Evolutionary conservation across 176 grass and related monocot species (phyloP).

Genomic region (Paspalum vaginatum): DNA sequence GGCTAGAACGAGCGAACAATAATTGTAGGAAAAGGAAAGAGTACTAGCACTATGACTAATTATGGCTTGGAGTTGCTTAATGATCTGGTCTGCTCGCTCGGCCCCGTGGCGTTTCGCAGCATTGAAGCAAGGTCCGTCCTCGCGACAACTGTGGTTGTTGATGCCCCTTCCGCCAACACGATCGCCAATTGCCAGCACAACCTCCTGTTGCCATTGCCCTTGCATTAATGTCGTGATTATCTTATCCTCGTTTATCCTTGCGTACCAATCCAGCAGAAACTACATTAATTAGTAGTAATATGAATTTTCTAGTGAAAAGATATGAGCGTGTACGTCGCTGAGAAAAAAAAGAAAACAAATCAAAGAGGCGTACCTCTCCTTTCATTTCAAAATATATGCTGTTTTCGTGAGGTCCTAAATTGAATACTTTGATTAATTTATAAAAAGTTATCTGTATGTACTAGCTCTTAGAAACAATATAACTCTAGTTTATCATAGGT

Average conservation of each 20-base stretch:
- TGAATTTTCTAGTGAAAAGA: background rate
- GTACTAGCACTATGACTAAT: slow-evolving; percentile 18
- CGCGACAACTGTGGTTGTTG: slow-evolving; percentile 38
- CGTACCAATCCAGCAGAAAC: background rate
- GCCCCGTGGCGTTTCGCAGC: slow-evolving; percentile 37
- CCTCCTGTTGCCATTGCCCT: background rate
- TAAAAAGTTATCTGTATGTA: no score
- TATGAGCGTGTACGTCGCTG: background rate
- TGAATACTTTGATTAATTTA: no score
- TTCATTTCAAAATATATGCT: no score
- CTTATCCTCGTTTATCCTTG: background rate
- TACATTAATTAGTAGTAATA: background rate
- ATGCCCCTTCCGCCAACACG: slow-evolving; percentile 38
- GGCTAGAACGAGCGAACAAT: slow-evolving; percentile 17
- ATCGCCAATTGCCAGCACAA: background rate
- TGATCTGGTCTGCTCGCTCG: slow-evolving; percentile 6
- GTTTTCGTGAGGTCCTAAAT: no score
- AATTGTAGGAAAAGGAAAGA: slow-evolving; percentile 27
- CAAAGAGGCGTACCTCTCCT: no score
- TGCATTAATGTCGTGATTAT: slow-evolving; percentile 29
- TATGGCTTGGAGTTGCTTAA: slow-evolving; percentile 8
- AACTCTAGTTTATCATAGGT: no score
- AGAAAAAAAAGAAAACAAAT: background rate
- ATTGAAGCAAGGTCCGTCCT: slow-evolving; percentile 51
- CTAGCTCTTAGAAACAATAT: no score